These are phyloP conservation scores for Globisporangium splendens DNA, from an alignment of 352 stramenopile species.

Conservation along the genomic window DNA sequence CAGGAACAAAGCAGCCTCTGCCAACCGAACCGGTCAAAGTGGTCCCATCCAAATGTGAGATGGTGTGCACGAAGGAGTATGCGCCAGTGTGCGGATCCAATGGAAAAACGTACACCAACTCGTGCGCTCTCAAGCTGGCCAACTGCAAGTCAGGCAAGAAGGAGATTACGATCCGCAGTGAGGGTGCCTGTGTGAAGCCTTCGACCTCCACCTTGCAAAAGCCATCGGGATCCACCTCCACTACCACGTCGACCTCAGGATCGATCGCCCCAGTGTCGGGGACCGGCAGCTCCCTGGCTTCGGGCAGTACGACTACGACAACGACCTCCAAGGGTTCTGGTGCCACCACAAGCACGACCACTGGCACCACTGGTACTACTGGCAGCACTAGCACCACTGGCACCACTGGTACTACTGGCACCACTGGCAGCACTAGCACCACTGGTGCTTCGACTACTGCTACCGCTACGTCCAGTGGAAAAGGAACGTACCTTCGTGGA, in stretches of 20 bases:
- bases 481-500: background rate
- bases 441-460: background rate
- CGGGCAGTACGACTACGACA: background rate
- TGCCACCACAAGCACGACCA: background rate
- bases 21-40: background rate
- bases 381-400: background rate
- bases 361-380: background rate
- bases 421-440: background rate
- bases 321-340: background rate
- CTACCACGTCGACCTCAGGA: background rate
- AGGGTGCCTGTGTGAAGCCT: background rate
- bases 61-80: slow-evolving; percentile 1
- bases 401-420: background rate
- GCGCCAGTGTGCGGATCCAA: slow-evolving; percentile 18
- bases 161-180: background rate
- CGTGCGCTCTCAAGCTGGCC: slow-evolving; percentile 9
- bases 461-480: no score
- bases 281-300: background rate
- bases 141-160: slow-evolving; percentile 4
- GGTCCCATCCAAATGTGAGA: background rate
- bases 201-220: background rate
- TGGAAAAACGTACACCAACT: slow-evolving; percentile 21
- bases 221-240: background rate
- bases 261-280: background rate
- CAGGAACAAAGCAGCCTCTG: background rate